These are phyloP conservation scores for Vigna mungo DNA, from an alignment of 306 rosid species.

Conservation along the genomic window DNA sequence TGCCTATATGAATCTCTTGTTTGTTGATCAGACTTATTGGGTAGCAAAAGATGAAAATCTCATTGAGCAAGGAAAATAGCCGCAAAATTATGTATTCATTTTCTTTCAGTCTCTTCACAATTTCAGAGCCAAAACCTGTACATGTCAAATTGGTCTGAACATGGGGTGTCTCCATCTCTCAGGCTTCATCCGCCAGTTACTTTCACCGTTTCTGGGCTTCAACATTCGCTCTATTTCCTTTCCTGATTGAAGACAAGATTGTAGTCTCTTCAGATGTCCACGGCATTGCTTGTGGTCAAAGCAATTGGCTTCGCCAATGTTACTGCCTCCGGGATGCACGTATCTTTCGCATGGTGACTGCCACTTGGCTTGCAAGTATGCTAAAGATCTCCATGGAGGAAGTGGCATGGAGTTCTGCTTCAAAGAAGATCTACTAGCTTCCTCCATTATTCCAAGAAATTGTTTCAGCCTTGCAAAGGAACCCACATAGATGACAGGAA, in stretches of 20 bases:
- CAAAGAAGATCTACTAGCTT: slow-evolving; percentile 84
- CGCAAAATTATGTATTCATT: slow-evolving; percentile 52
- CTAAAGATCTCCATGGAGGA: slow-evolving; percentile 95
- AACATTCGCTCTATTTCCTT: slow-evolving; percentile 67
- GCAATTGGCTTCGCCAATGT: slow-evolving; percentile 25
- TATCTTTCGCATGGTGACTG: slow-evolving; percentile 75
- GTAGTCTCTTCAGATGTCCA: slow-evolving; percentile 82
- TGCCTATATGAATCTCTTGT: slow-evolving; percentile 43
- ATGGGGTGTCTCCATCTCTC: slow-evolving; percentile 70
- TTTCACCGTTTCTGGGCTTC: slow-evolving; percentile 66
- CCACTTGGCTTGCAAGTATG: slow-evolving; percentile 94
- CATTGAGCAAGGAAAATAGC: slow-evolving; percentile 34
- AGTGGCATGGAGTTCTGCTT: slow-evolving; percentile 96
- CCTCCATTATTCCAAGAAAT: slow-evolving; percentile 85
- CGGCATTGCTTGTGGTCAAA: slow-evolving; percentile 75
- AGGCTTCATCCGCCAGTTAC: slow-evolving; percentile 66
- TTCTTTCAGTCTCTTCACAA: slow-evolving; percentile 33
- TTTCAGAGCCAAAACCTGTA: slow-evolving; percentile 56
- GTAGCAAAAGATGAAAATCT: slow-evolving; percentile 40
- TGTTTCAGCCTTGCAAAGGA: slow-evolving; percentile 75
- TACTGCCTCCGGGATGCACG: slow-evolving; percentile 52
- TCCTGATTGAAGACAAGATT: slow-evolving; percentile 78
- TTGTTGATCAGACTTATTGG: slow-evolving; percentile 50
- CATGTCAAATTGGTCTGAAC: slow-evolving; percentile 58
- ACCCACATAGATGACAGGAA: slow-evolving; percentile 85